phyloP scores from a whole-genome alignment of 2,329 filamentous ascomycete genomes.

The Bipolaris bicolor region DNA sequence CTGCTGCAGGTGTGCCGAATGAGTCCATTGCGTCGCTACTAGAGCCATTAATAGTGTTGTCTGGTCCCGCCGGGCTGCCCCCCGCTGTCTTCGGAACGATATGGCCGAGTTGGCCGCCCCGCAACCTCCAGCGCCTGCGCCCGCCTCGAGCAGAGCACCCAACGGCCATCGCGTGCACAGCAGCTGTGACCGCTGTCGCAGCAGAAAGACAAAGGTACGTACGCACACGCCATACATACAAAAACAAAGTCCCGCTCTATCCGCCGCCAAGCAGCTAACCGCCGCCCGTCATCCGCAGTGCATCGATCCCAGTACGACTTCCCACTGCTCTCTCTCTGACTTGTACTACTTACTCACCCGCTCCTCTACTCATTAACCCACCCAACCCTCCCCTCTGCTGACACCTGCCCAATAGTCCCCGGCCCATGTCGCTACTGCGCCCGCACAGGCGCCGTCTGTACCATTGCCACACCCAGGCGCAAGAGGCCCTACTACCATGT shows the following conservation, averaged over 20 bases:
- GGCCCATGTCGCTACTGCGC: conserved; percentile 49
- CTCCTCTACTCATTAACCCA: too few relatives aligned
- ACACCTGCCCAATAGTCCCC: conserved; percentile 37
- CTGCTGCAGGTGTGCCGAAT: conserved; percentile 26
- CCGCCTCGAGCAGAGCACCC: conserved; percentile 29
- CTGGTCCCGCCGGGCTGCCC: conserved; percentile 9
- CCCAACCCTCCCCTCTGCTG: too few relatives aligned
- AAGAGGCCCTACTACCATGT: conserved; percentile 50
- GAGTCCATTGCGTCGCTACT: conserved; percentile 20
- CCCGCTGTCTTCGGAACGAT: conserved; percentile 18
- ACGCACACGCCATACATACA: conserved; percentile 6
- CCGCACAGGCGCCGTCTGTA: conserved; percentile 44
- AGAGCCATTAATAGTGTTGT: conserved; percentile 11
- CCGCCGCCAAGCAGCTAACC: conserved; percentile 36
- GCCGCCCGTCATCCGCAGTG: conserved; percentile 30
- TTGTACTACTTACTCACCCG: too few relatives aligned
- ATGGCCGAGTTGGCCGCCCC: conserved; percentile 37
- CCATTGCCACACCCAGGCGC: conserved; percentile 44
- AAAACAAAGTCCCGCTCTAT: too few relatives aligned
- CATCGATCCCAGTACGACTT: conserved; percentile 46
- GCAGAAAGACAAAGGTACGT: conserved; percentile 48
- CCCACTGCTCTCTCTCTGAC: conserved; percentile 3
- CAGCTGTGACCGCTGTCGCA: conserved; percentile 48
- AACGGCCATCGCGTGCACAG: conserved; percentile 44
- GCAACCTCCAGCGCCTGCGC: conserved; percentile 18